Conservation (phyloP, 1,284 basidiomycete species). For the Ceratobasidium sp. region DNA sequence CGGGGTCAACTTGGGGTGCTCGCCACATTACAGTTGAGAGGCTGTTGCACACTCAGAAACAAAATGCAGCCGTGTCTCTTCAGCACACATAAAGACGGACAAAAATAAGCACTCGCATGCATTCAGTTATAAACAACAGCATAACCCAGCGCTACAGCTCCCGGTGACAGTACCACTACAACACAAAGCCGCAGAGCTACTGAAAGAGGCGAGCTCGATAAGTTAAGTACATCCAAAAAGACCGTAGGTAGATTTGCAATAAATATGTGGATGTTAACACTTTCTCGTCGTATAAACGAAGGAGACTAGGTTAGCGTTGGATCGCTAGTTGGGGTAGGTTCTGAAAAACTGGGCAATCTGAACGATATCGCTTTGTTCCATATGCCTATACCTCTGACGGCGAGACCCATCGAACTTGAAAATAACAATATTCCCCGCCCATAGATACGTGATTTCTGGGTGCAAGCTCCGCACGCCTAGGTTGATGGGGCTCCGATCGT, state of each 20-base stretch:
- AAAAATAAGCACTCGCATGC: background rate
- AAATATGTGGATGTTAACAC: too few species aligned
- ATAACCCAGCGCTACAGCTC: background rate
- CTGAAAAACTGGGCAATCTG: slow-evolving; percentile 40
- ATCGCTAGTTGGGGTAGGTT: slow-evolving; percentile 17
- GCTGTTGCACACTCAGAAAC: background rate
- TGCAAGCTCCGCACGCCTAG: slow-evolving; percentile 7
- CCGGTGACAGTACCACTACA: background rate
- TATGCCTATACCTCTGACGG: slow-evolving; percentile 34
- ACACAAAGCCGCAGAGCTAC: background rate
- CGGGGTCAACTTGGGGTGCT: too few species aligned
- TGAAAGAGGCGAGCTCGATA: background rate
- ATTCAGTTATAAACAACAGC: background rate
- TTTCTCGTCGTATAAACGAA: background rate
- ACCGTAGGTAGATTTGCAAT: background rate
- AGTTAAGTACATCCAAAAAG: background rate
- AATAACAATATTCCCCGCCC: slow-evolving; percentile 61
- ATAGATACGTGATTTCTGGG: slow-evolving; percentile 32
- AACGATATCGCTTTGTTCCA: slow-evolving; percentile 27
- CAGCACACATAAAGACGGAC: background rate
- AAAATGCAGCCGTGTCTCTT: background rate
- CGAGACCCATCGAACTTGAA: slow-evolving; percentile 83
- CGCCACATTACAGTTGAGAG: too few species aligned
- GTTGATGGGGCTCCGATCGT: slow-evolving; percentile 46
- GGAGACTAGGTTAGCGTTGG: background rate